Evolutionary conservation across 2,329 filamentous ascomycete species (phyloP).

Genomic region (Capronia coronata): DNA sequence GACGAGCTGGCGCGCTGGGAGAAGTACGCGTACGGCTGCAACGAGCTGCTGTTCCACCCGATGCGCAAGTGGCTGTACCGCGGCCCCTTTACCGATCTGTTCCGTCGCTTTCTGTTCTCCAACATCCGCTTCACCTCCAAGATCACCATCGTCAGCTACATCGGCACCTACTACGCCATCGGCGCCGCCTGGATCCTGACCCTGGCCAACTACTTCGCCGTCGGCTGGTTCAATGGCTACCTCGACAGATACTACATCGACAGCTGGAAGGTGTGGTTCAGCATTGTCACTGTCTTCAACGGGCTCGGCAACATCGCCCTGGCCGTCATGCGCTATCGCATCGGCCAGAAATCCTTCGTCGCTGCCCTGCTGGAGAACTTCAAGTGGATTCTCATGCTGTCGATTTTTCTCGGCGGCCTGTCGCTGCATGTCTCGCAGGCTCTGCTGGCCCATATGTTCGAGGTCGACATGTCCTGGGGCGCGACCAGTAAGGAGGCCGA

Average conservation of each 20-base stretch:
- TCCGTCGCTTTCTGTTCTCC: constrained; percentile 65
- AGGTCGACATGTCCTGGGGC: constrained; percentile 76
- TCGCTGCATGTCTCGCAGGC: constrained; percentile 76
- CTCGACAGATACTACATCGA: constrained; percentile 63
- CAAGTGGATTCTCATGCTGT: constrained; percentile 57
- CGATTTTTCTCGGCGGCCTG: constrained; percentile 75
- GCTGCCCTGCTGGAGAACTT: constrained; percentile 50
- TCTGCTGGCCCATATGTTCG: constrained; percentile 73
- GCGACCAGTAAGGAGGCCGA: constrained; percentile 67
- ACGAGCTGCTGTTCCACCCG: constrained; percentile 74
- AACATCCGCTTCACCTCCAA: constrained; percentile 56
- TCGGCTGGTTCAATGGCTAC: constrained; percentile 64
- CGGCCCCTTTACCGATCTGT: constrained; percentile 73
- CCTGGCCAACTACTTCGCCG: constrained; percentile 61
- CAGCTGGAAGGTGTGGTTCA: constrained; percentile 58
- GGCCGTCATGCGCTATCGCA: constrained; percentile 57
- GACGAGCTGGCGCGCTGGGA: constrained; percentile 81
- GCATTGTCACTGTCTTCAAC: constrained; percentile 60
- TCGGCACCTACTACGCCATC: constrained; percentile 66
- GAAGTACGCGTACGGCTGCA: constrained; percentile 80
- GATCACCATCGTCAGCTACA: constrained; percentile 64
- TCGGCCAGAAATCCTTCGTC: constrained; percentile 49
- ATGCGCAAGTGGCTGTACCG: constrained; percentile 64
- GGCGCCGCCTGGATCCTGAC: constrained; percentile 61
- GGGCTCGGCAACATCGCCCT: constrained; percentile 56